Base-by-base conservation (phyloP, 108 stramenopile genomes). In the Fragilaria radians region DNA sequence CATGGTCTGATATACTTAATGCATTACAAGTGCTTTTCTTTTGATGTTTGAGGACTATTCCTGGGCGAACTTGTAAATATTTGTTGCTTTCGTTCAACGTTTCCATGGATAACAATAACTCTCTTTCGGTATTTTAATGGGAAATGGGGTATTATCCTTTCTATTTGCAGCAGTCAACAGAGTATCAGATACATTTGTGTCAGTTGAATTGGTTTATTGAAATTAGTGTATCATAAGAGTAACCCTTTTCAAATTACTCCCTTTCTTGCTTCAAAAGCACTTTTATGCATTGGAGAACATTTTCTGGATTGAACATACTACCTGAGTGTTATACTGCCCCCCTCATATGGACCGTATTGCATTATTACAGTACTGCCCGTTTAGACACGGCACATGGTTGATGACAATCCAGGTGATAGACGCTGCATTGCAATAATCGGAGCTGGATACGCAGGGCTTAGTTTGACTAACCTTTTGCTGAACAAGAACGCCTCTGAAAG, bases 351-450 rank as follows among this genome's bases (percentile, higher is more conserved):
- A n/a, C n/a, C n/a, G n/a, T n/a, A n/a, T n/a, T n/a, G n/a, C n/a
- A n/a, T n/a, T n/a, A n/a, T n/a, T n/a, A n/a, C n/a, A n/a, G n/a
- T n/a, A n/a, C n/a, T n/a, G n/a, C n/a, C n/a, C n/a, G n/a, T n/a
- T n/a, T n/a, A n/a, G n/a, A n/a, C n/a, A n/a, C n/a, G n/a, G n/a
- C n/a, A n/a, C n/a, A n/a, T n/a, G n/a, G n/a, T n/a, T n/a, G n/a
- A n/a, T n/a, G n/a, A n/a, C n/a, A n/a, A n/a, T n/a, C n/a, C n/a
- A n/a, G n/a, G n/a, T n/a, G n/a, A n/a, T n/a, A n/a, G n/a, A n/a
- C n/a, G n/a, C n/a, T n/a, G n/a, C 53, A 28, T 63, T 54, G 55
- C 22, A 31, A 63, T 63, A 19, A 5, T 63, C 2, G 62, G 62
- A 21, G 62, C 62, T 14, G 62, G 62, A 3, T 46, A 46, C 17